Conservation (phyloP, 805 yeast genomes). For the Candida ovalis region DNA sequence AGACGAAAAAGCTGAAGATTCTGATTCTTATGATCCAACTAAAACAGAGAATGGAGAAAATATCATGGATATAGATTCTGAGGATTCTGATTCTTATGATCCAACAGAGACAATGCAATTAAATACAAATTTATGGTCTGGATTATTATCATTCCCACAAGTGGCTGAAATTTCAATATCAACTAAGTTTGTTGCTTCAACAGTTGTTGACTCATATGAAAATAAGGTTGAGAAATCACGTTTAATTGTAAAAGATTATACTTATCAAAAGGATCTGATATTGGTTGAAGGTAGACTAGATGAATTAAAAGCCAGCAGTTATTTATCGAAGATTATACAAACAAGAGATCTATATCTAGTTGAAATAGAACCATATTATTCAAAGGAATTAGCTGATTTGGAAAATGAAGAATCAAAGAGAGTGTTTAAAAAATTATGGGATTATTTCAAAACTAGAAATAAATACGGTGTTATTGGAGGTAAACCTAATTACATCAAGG, state of each 20-base stretch:
- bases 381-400: slow-evolving; percentile 15
- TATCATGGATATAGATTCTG: slow-evolving; percentile 14
- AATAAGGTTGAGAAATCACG: slow-evolving; percentile 11
- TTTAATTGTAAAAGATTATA: slow-evolving; percentile 17
- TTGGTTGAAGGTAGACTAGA: slow-evolving; percentile 66
- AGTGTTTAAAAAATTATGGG: slow-evolving; percentile 34
- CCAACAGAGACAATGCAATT: slow-evolving; percentile 20
- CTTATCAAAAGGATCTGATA: slow-evolving; percentile 15
- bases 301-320: slow-evolving; percentile 48
- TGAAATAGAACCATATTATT: slow-evolving; percentile 33
- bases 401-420: slow-evolving; percentile 24
- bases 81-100: slow-evolving; percentile 16
- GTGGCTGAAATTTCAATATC: slow-evolving; percentile 13
- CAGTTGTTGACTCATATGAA: slow-evolving; percentile 8
- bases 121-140: slow-evolving; percentile 21
- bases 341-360: slow-evolving; percentile 53
- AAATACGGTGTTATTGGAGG: slow-evolving; percentile 61
- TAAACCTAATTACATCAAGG: slow-evolving; percentile 51
- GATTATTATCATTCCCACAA: slow-evolving; percentile 19
- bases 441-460: slow-evolving; percentile 41
- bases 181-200: slow-evolving; percentile 13
- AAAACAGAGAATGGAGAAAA: slow-evolving; percentile 5
- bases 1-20: slow-evolving; percentile 1
- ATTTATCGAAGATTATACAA: slow-evolving; percentile 43
- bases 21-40: slow-evolving; percentile 2